Conservation (phyloP, 2,329 filamentous ascomycete genomes). For the Pseudocercospora pini-densiflorae region DNA sequence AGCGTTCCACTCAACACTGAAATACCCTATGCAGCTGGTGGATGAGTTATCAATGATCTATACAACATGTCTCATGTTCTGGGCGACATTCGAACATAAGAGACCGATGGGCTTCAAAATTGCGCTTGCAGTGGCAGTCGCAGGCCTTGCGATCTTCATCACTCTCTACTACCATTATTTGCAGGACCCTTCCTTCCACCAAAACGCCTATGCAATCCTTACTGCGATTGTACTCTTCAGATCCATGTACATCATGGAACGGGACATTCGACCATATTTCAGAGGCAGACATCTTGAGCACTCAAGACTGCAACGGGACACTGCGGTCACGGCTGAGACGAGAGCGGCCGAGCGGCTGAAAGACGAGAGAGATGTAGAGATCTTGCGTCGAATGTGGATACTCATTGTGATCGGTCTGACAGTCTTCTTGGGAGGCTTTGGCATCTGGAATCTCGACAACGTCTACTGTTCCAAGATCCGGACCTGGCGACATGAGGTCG, state of each 20-base stretch:
- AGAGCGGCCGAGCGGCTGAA: slow-evolving; percentile 49
- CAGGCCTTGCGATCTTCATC: slow-evolving; percentile 64
- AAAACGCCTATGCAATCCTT: slow-evolving; percentile 75
- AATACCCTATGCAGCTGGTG: slow-evolving; percentile 73
- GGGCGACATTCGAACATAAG: slow-evolving; percentile 75
- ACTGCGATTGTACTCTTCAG: slow-evolving; percentile 72
- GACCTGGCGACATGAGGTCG: slow-evolving; percentile 67
- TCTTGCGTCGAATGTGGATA: slow-evolving; percentile 72
- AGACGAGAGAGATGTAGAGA: slow-evolving; percentile 61
- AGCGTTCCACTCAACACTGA: slow-evolving; percentile 66
- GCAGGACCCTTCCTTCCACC: slow-evolving; percentile 82
- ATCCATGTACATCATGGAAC: slow-evolving; percentile 78
- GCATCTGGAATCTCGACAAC: slow-evolving; percentile 80
- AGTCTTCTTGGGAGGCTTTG: slow-evolving; percentile 75
- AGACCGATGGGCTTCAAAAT: slow-evolving; percentile 57
- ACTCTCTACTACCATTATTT: slow-evolving; percentile 81
- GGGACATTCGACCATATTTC: slow-evolving; percentile 63
- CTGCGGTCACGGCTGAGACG: slow-evolving; percentile 33
- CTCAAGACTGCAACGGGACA: slow-evolving; percentile 36
- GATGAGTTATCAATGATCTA: slow-evolving; percentile 76
- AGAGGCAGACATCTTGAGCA: slow-evolving; percentile 47
- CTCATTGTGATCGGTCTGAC: slow-evolving; percentile 71
- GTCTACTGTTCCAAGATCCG: slow-evolving; percentile 71
- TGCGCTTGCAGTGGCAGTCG: slow-evolving; percentile 61
- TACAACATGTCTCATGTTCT: slow-evolving; percentile 71